Evolutionary conservation across 768 basidiomycete species (phyloP), one percentile per base, ranked within the genome.

Genomic region (Zangia roseola): DNA sequence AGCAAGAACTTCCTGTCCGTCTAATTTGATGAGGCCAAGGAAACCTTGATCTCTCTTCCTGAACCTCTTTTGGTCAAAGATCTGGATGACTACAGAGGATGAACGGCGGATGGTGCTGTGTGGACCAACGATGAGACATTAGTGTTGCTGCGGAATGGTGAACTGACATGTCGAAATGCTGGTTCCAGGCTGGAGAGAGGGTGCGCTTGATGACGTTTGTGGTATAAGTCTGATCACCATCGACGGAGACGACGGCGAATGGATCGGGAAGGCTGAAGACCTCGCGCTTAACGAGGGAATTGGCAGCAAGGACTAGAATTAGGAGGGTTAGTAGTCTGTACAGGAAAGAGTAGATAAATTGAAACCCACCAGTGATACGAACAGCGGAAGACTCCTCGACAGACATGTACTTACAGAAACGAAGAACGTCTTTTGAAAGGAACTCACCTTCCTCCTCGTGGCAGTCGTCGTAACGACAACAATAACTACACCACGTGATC

Each of bases 11-110:
- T 84, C 79, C 34, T 77, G 57, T 40, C 78, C 83, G 2, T 74
- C 61, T 31, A 85, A 71, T 52, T 77, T 82, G 60, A 81, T 72
- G 13, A 84, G 71, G 40, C 79, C 84, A 34, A 84, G 71, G 55
- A 82, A 84, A 10, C 81, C 91, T 74, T 94, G 92, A 65, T 94
- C 92, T 58, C 84, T 81, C 67, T 83, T 84, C 72, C 80, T 91
- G 72, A 90, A 93, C 68, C 89, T 91, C 63, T 82, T 80, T 69
- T 91, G 85, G 75, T 95, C 93, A 63, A 94, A 93, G 50, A 95
- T 81, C 71, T 94, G 91, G 39, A 94, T 88, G 21, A 79, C 77
- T 60, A 94, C 78, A 57, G 81, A 76, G 30, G 91, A 92, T 24
- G 83, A 82, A 52, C 81, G 83, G 38, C 80, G 84, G 55, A 93